phyloP scores from a whole-genome alignment of 495 filamentous ascomycete genomes.

The Trichoderma asperelloides region DNA sequence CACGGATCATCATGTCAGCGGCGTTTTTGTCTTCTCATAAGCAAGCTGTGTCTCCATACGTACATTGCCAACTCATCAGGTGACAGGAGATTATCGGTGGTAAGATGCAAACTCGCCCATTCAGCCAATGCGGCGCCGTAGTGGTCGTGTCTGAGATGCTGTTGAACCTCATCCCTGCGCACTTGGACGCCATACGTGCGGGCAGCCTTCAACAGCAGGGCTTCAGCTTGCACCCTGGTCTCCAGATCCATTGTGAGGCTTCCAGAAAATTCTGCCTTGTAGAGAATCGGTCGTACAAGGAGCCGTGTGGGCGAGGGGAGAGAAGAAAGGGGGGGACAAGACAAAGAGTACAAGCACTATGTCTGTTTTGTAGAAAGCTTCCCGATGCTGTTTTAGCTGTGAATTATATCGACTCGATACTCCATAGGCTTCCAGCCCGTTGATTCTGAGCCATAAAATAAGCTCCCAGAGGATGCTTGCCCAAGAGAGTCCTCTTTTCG shows the following conservation, averaged over 20 bases:
- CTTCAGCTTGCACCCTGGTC: constrained; percentile 6
- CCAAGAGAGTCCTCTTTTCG: not conserved
- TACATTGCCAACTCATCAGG: constrained; percentile 34
- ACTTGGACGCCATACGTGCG: constrained; percentile 19
- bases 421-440: not conserved
- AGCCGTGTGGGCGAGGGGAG: not conserved
- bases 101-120: constrained; percentile 33
- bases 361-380: too few species aligned
- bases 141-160: constrained; percentile 17
- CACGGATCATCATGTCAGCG: not conserved
- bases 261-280: not conserved
- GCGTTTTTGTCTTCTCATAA: not conserved
- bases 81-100: constrained; percentile 34
- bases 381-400: too few species aligned
- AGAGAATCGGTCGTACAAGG: not conserved
- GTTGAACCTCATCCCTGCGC: constrained; percentile 16
- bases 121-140: constrained; percentile 21
- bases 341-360: too few species aligned
- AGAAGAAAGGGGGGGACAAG: not conserved
- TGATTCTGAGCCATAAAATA: not conserved
- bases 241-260: not conserved
- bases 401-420: too few species aligned
- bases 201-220: constrained; percentile 4
- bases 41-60: constrained; percentile 8
- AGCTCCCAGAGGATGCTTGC: too few species aligned